Evolutionary conservation across 441 rosid species (phyloP).

Genomic region (Isatis lusitanica): DNA sequence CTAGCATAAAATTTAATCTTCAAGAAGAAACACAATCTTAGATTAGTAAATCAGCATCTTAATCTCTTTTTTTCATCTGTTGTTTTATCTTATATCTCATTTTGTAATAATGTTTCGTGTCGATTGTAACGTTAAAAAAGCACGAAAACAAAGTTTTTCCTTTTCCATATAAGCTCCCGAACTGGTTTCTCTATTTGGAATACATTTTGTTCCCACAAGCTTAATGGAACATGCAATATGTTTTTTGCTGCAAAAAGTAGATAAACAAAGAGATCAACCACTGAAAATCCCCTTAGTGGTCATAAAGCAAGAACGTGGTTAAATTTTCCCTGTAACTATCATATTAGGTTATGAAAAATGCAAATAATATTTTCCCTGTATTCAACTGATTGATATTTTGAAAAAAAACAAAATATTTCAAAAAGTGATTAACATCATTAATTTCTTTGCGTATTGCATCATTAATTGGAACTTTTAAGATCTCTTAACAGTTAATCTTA

Average conservation of each 20-base stretch:
- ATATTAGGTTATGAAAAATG: no score
- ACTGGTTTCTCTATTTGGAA: neutral
- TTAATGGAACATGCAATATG: neutral
- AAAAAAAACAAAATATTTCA: no score
- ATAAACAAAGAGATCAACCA: neutral
- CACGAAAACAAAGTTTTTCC: neutral
- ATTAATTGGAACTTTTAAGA: no score
- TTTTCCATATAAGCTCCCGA: neutral
- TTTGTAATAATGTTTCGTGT: neutral
- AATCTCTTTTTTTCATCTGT: neutral
- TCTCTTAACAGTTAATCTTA: no score
- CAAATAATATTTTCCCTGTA: no score
- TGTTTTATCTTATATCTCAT: neutral
- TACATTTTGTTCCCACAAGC: neutral
- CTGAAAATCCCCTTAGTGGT: no score
- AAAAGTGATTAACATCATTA: no score
- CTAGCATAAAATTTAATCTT: conserved; percentile 14
- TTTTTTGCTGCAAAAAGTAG: neutral
- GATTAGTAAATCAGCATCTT: no score
- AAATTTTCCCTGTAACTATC: no score
- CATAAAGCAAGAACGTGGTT: no score
- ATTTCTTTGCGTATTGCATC: no score
- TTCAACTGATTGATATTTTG: no score
- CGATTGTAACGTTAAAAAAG: neutral
- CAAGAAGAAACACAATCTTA: neutral